Evolutionary conservation across 768 basidiomycete species (phyloP).

Genomic region (Rubroboletus pulcherrimus): DNA sequence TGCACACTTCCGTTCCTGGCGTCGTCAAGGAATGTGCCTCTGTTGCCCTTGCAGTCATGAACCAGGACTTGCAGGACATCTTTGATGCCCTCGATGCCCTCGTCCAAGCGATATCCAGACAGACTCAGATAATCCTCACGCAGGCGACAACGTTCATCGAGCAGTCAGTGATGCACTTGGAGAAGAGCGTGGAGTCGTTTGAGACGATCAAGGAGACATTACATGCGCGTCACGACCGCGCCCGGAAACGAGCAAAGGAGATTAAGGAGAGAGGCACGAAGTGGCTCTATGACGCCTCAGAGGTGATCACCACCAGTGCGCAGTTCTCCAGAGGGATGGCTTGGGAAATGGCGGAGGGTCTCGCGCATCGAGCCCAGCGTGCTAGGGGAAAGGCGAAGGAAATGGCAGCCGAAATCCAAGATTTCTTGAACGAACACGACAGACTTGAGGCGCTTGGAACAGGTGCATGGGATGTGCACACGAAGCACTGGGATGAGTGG

Average conservation of each 20-base stretch:
- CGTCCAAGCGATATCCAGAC: constrained; percentile 45
- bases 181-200: constrained; percentile 38
- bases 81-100: constrained; percentile 58
- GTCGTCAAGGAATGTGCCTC: constrained; percentile 46
- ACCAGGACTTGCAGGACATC: constrained; percentile 53
- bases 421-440: constrained; percentile 21
- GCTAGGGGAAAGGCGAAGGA: constrained; percentile 46
- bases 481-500: constrained; percentile 22
- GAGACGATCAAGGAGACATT: constrained; percentile 38
- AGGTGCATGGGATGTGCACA: constrained; percentile 15
- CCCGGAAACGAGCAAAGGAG: constrained; percentile 51
- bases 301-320: constrained; percentile 40
- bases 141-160: constrained; percentile 41
- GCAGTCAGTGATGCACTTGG: constrained; percentile 37
- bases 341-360: constrained; percentile 35
- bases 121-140: constrained; percentile 29
- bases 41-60: constrained; percentile 41
- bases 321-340: constrained; percentile 42
- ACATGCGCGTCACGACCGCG: constrained; percentile 47
- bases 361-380: constrained; percentile 36
- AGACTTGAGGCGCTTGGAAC: constrained; percentile 13
- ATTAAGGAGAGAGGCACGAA: constrained; percentile 47
- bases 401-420: constrained; percentile 36
- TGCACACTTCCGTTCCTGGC: constrained; percentile 46
- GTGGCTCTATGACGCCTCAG: constrained; percentile 41